Evolutionary conservation across 164 flowering plant species (phyloP).

Genomic region (Platanus orientalis): DNA sequence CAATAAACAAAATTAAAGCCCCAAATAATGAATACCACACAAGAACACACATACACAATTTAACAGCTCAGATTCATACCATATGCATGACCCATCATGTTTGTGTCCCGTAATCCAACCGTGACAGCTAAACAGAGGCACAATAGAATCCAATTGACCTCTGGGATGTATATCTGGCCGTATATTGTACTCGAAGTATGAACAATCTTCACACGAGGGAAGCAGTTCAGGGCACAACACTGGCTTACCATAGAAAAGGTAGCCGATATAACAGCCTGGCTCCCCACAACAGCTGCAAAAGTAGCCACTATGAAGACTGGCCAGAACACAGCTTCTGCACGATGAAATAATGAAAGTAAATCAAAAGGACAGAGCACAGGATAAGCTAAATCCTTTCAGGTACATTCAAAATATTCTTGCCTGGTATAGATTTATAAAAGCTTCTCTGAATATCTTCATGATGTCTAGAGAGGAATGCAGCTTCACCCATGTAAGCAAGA

Average conservation of each 20-base stretch:
- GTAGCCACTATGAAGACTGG: constrained; percentile 80
- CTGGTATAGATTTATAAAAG: constrained; percentile 69
- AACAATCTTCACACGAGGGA: constrained; percentile 81
- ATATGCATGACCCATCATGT: constrained; percentile 77
- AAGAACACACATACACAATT: not conserved
- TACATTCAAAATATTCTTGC: constrained; percentile 32
- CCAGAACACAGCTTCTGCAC: constrained; percentile 72
- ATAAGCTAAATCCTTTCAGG: constrained; percentile 1
- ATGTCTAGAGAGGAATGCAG: constrained; percentile 72
- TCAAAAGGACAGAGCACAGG: not conserved
- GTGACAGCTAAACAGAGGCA: constrained; percentile 66
- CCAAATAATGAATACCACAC: not conserved
- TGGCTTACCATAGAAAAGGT: constrained; percentile 83
- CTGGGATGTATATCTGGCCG: constrained; percentile 90
- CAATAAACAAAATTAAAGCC: constrained; percentile 9
- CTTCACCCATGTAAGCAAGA: constrained; percentile 84
- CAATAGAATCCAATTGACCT: constrained; percentile 89
- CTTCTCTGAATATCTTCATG: constrained; percentile 28
- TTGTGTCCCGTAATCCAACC: constrained; percentile 72
- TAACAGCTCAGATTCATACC: too few species aligned
- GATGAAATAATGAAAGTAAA: constrained; percentile 15
- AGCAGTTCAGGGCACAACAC: constrained; percentile 86
- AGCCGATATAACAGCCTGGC: constrained; percentile 84
- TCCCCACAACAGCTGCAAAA: constrained; percentile 76
- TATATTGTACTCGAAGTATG: constrained; percentile 73